Evolutionary conservation across 441 rosid species (phyloP).

Genomic region (Erodium chrysanthum): DNA sequence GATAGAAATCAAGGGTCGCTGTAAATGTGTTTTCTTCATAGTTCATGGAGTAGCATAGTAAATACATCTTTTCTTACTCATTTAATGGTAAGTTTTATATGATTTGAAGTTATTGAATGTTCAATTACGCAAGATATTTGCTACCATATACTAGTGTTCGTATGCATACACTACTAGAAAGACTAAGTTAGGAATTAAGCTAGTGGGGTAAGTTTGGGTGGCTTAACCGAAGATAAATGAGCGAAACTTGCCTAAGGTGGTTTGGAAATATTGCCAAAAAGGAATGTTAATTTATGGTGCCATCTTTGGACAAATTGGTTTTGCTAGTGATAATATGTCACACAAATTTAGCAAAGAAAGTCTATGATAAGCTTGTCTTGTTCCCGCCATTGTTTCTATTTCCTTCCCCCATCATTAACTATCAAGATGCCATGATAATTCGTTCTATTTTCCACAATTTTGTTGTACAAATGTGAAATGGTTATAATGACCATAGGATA

Average conservation of each 20-base stretch:
- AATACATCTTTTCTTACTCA: background rate
- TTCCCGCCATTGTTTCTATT: background rate
- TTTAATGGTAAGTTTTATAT: background rate
- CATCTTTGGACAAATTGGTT: slow-evolving; percentile 8
- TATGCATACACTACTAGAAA: background rate
- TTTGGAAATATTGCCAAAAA: background rate
- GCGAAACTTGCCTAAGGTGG: background rate
- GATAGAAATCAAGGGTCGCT: no score
- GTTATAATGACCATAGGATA: background rate
- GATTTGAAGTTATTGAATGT: background rate
- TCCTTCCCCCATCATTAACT: background rate
- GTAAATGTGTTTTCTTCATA: no score
- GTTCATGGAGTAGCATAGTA: no score
- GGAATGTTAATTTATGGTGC: background rate
- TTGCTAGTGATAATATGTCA: background rate
- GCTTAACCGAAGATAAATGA: background rate
- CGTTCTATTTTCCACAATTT: background rate
- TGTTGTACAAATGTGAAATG: background rate
- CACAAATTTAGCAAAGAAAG: background rate
- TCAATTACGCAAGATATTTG: background rate
- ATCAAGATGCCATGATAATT: background rate
- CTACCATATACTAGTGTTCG: background rate
- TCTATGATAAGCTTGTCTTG: background rate
- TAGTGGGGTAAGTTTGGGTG: background rate
- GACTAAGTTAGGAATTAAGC: background rate